Evolutionary conservation across 31 red algal genomes (phyloP).

Genomic region (Pterothamnion heteromorphum): DNA sequence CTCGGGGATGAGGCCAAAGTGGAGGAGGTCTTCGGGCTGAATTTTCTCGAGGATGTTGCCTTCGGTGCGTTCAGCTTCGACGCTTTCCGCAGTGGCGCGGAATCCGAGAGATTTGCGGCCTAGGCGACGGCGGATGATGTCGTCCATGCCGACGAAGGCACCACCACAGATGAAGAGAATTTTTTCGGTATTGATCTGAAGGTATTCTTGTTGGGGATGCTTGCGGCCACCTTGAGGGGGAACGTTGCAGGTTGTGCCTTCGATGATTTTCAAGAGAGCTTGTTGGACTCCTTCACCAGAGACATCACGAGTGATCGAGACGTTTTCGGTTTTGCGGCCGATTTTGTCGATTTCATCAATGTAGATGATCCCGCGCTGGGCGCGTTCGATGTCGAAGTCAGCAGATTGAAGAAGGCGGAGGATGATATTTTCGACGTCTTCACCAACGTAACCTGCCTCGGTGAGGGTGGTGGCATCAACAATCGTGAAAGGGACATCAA

Average conservation of each 20-base stretch:
- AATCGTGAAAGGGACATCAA: slow-evolving; percentile 71
- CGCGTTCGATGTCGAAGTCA: slow-evolving; percentile 51
- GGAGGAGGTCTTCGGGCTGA: slow-evolving; percentile 44
- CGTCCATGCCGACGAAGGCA: slow-evolving; percentile 64
- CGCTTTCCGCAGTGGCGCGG: slow-evolving; percentile 42
- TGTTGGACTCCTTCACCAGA: slow-evolving; percentile 86
- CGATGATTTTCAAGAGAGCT: slow-evolving; percentile 79
- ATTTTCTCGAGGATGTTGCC: neutral
- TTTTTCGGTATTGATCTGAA: slow-evolving; percentile 64
- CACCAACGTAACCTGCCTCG: slow-evolving; percentile 79
- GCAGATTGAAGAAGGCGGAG: slow-evolving; percentile 61
- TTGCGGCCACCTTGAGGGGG: slow-evolving; percentile 71
- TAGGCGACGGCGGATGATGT: slow-evolving; percentile 53
- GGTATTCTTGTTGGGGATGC: neutral
- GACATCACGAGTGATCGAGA: slow-evolving; percentile 73
- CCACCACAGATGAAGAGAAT: slow-evolving; percentile 85
- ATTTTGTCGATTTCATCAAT: slow-evolving; percentile 87
- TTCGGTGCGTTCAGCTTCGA: neutral
- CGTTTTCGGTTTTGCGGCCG: slow-evolving; percentile 64
- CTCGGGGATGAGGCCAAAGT: slow-evolving; percentile 73
- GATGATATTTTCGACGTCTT: slow-evolving; percentile 77
- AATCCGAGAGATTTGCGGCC: neutral
- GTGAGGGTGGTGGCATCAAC: slow-evolving; percentile 75
- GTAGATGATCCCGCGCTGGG: slow-evolving; percentile 72
- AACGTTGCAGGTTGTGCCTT: slow-evolving; percentile 71